phyloP scores from a whole-genome alignment of 495 filamentous ascomycete genomes.

The Hyphodiscus hymeniophilus region DNA sequence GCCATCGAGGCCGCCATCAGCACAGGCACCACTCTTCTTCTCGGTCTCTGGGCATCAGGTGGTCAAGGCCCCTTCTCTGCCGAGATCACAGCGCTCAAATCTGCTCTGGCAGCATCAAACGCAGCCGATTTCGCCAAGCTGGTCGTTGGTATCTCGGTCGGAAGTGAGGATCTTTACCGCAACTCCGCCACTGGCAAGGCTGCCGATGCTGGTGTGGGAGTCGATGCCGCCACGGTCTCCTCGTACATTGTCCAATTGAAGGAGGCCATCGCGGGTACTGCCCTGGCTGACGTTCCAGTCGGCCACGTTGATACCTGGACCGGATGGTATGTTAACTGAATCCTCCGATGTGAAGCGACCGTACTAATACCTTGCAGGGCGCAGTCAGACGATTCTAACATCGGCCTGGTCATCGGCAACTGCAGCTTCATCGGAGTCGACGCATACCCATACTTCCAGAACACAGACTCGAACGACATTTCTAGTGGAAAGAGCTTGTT shows the following conservation, averaged over 20 bases:
- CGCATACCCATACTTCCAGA: conserved; percentile 68
- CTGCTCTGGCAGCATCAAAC: conserved; percentile 52
- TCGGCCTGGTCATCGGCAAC: conserved; percentile 52
- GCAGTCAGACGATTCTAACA: conserved; percentile 63
- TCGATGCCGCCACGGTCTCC: conserved; percentile 48
- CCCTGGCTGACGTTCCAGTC: conserved; percentile 45
- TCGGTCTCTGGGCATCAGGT: conserved; percentile 72
- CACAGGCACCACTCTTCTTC: conserved; percentile 60
- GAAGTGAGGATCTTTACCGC: conserved; percentile 86
- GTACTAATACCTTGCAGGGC: too few species aligned
- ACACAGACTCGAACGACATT: conserved; percentile 58
- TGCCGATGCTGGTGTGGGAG: conserved; percentile 44
- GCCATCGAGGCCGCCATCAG: conserved; percentile 76
- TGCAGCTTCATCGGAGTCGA: conserved; percentile 75
- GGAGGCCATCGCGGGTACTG: conserved; percentile 47
- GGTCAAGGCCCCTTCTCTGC: conserved; percentile 53
- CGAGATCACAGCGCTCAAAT: conserved; percentile 59
- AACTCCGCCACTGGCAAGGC: conserved; percentile 48
- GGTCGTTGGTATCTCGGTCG: conserved; percentile 81
- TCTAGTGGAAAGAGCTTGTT: conserved; percentile 52
- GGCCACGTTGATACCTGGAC: conserved; percentile 95
- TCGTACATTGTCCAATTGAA: conserved; percentile 60
- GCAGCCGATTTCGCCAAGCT: conserved; percentile 51
- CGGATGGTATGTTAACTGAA: conserved; percentile 39
- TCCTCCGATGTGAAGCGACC: too few species aligned